phyloP scores from a whole-genome alignment of 2,329 filamentous ascomycete species.

The Fusarium falciforme region DNA sequence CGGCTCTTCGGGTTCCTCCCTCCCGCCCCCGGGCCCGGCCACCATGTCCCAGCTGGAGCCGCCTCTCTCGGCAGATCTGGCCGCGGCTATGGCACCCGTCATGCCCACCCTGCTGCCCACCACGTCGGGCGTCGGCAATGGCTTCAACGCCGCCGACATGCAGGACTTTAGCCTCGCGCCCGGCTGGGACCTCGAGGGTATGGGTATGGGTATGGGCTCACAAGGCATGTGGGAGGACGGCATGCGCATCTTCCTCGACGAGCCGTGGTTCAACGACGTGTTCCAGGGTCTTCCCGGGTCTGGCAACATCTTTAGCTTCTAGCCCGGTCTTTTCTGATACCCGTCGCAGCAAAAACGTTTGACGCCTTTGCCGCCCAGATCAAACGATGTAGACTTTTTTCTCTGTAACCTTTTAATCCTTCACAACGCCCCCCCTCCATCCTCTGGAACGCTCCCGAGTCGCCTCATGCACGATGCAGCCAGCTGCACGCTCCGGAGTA shows the following conservation, averaged over 20 bases:
- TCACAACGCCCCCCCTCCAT: background rate
- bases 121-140: conserved; percentile 17
- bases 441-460: conserved; percentile 6
- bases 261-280: conserved; percentile 54
- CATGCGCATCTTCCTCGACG: conserved; percentile 51
- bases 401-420: background rate
- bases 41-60: conserved; percentile 26
- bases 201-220: conserved; percentile 43
- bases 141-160: conserved; percentile 29
- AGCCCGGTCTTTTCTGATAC: background rate
- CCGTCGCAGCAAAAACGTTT: background rate
- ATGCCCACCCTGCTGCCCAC: conserved; percentile 31
- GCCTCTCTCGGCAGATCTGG: conserved; percentile 35
- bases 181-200: conserved; percentile 46
- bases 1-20: background rate
- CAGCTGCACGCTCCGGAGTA: background rate
- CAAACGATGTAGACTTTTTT: conserved; percentile 6
- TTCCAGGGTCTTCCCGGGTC: conserved; percentile 51
- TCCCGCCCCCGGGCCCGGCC: background rate
- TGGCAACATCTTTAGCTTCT: conserved; percentile 51
- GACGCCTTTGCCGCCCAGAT: conserved; percentile 1
- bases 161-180: conserved; percentile 38
- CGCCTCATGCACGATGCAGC: conserved; percentile 4
- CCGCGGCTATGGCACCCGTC: conserved; percentile 42
- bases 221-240: conserved; percentile 49